Evolutionary conservation across 2,329 filamentous ascomycete species (phyloP), one percentile per base, ranked within the genome.

Genomic region (Fusarium illudens): DNA sequence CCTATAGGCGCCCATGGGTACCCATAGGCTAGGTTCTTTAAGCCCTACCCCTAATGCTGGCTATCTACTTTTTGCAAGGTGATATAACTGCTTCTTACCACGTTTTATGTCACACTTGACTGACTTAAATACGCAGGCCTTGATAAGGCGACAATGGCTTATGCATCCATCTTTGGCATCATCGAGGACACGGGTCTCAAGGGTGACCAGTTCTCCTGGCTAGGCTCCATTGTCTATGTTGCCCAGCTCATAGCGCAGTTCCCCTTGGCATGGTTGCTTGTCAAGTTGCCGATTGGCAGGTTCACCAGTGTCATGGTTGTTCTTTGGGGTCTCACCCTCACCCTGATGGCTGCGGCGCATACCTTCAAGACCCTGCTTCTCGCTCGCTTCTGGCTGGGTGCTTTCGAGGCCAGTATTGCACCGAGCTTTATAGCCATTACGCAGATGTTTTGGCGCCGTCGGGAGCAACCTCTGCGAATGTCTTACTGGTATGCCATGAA

Each of bases 201-300:
- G 2, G 59, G 60, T n/a, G 29, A 57, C 2, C 60, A 66, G 9
- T 79, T 77, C 62, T 86, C 84, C 1, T 87, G 85, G 84, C 80
- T 88, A 1, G 83, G 84, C 1, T 86, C 84, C 0, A 83, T 88
- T 59, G 75, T 88, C 17, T 88, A 88, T 69, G 75, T 86, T 27
- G 84, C 84, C 1, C 84, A 87, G 62, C 80, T 87, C 4, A 77
- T 85, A 6, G 82, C 85, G 76, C 84, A 87, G 67, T 84, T 84
- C 1, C 71, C 84, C 0, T 80, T 83, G 6, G 83, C 84, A 0
- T 80, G 81, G 58, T 70, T 86, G 5, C 78, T 85, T 7, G 82
- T 84, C 30, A 83, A 84, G 67, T 68, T 84, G 1, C 84, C 84
- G 0, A 84, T 81, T 1, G 84, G 84, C 22, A 86, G 85, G 63